Conservation (phyloP, 2,329 filamentous ascomycete species). For the Penicillium palitans region DNA sequence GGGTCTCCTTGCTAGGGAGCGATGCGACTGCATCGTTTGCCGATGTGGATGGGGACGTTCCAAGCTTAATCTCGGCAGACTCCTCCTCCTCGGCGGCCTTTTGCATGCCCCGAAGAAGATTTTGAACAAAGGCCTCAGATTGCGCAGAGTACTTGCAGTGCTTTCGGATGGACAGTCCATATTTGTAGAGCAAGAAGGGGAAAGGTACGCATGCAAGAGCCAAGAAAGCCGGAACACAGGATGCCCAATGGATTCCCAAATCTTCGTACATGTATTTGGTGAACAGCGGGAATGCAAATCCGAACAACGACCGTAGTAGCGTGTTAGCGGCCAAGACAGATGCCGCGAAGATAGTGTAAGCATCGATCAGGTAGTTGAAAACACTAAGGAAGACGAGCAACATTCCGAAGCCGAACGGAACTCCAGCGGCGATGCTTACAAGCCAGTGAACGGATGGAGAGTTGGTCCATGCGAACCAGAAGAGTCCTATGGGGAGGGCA, state of each 20-base stretch:
- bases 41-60: neutral
- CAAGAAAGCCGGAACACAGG: constrained; percentile 48
- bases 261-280: constrained; percentile 47
- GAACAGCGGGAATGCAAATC: constrained; percentile 51
- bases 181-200: constrained; percentile 48
- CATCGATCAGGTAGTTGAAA: constrained; percentile 47
- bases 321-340: constrained; percentile 48
- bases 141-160: constrained; percentile 45
- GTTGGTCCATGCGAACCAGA: constrained; percentile 63
- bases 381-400: constrained; percentile 44
- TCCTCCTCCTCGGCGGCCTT: constrained; percentile 3
- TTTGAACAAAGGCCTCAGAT: constrained; percentile 31
- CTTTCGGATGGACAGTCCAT: constrained; percentile 42
- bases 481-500: constrained; percentile 57
- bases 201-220: constrained; percentile 48
- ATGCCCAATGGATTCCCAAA: constrained; percentile 52
- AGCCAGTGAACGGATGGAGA: constrained; percentile 46
- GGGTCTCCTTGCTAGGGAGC: constrained; percentile 14
- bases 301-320: constrained; percentile 49
- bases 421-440: constrained; percentile 38
- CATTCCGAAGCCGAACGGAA: constrained; percentile 46
- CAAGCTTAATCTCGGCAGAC: neutral
- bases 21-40: neutral
- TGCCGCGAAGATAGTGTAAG: constrained; percentile 47
- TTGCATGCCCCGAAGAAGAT: constrained; percentile 11